Conservation (phyloP, 805 yeast genomes). For the Zygotorulaspora florentina region DNA sequence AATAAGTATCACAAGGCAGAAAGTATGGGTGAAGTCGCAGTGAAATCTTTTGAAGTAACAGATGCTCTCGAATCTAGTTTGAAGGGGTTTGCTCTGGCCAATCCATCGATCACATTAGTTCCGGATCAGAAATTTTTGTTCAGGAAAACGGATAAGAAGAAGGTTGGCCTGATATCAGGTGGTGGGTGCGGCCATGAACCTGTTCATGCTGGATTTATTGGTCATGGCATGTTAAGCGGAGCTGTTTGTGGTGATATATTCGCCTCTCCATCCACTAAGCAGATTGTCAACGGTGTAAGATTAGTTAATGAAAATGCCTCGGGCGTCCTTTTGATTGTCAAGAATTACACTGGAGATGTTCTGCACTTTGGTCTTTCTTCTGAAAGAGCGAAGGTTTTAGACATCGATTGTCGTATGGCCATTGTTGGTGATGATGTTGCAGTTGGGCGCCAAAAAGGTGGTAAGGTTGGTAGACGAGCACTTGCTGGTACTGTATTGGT, state of each 20-base stretch:
- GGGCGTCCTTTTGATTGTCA: constrained; percentile 77
- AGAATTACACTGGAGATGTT: constrained; percentile 93
- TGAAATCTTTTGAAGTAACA: constrained; percentile 39
- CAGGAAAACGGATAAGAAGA: constrained; percentile 38
- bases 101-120: constrained; percentile 37
- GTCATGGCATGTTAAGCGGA: constrained; percentile 73
- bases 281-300: constrained; percentile 63
- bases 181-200: constrained; percentile 98
- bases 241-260: constrained; percentile 91
- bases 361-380: constrained; percentile 89
- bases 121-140: constrained; percentile 38
- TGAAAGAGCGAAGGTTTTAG: constrained; percentile 79
- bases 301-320: constrained; percentile 32
- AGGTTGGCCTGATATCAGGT: constrained; percentile 76
- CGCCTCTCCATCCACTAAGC: constrained; percentile 93
- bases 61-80: constrained; percentile 38
- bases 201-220: constrained; percentile 86
- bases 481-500: constrained; percentile 86
- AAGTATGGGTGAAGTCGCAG: constrained; percentile 11
- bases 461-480: constrained; percentile 91
- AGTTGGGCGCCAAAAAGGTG: constrained; percentile 85
- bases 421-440: constrained; percentile 91
- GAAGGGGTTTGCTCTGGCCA: constrained; percentile 38
- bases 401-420: constrained; percentile 65
- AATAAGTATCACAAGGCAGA: background rate